phyloP scores from a whole-genome alignment of 2,329 filamentous ascomycete species.

The Zasmidium angulare region DNA sequence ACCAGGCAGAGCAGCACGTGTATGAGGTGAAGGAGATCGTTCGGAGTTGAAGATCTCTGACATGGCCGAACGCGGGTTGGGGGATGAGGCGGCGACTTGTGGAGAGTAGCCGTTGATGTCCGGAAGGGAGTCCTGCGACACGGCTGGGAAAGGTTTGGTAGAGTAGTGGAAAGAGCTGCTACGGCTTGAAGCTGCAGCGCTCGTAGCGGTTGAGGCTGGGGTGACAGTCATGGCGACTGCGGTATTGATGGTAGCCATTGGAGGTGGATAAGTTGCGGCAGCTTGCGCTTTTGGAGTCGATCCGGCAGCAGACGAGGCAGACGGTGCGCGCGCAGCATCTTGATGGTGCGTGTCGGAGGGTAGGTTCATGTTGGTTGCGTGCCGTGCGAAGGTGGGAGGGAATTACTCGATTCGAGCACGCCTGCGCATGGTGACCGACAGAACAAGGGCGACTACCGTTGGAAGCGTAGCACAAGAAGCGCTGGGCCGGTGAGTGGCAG shows the following conservation, averaged over 20 bases:
- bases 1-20: slow-evolving; percentile 45
- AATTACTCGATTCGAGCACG: slow-evolving; percentile 23
- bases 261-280: slow-evolving; percentile 13
- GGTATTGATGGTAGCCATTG: slow-evolving; percentile 13
- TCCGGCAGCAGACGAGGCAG: slow-evolving; percentile 14
- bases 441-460: slow-evolving; percentile 9
- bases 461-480: slow-evolving; percentile 12
- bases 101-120: slow-evolving; percentile 25
- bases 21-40: slow-evolving; percentile 54
- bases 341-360: slow-evolving; percentile 21
- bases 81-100: slow-evolving; percentile 24
- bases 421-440: slow-evolving; percentile 22
- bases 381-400: slow-evolving; percentile 18
- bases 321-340: slow-evolving; percentile 19
- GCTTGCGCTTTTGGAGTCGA: slow-evolving; percentile 17
- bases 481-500: slow-evolving; percentile 12
- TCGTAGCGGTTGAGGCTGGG: slow-evolving; percentile 12
- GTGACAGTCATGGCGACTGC: slow-evolving; percentile 15
- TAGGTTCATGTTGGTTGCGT: slow-evolving; percentile 24
- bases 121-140: slow-evolving; percentile 23
- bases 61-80: slow-evolving; percentile 23
- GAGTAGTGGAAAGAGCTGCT: slow-evolving; percentile 38
- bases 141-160: slow-evolving; percentile 17
- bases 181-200: slow-evolving; percentile 23
- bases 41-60: slow-evolving; percentile 40